Evolutionary conservation across 2,329 filamentous ascomycete species (phyloP).

Genomic region (Cladosporium halotolerans): DNA sequence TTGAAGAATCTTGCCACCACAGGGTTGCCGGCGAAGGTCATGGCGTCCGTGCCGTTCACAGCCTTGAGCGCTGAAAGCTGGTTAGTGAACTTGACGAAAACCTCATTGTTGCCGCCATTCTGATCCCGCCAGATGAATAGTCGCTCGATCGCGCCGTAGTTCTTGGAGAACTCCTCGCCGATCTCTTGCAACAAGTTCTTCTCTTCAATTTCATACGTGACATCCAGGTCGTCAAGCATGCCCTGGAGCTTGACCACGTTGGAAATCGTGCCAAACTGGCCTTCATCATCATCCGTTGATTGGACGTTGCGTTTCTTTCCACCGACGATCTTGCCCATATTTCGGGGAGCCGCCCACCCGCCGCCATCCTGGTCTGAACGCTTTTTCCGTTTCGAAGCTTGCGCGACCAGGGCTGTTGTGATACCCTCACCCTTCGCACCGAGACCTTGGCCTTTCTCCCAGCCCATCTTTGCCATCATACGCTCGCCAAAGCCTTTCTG

Average conservation of each 20-base stretch:
- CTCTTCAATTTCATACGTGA: conserved; percentile 68
- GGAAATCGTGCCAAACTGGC: conserved; percentile 53
- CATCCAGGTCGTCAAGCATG: conserved; percentile 81
- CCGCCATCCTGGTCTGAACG: conserved; percentile 71
- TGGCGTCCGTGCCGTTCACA: conserved; percentile 81
- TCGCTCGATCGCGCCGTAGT: conserved; percentile 43
- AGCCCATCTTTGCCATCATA: conserved; percentile 89
- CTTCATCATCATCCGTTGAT: conserved; percentile 30
- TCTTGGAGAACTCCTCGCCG: conserved; percentile 83
- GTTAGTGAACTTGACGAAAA: conserved; percentile 91
- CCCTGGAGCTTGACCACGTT: conserved; percentile 74
- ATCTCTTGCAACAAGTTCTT: conserved; percentile 81
- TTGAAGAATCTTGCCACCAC: conserved; percentile 82
- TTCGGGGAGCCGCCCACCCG: conserved; percentile 63
- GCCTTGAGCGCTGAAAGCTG: conserved; percentile 81
- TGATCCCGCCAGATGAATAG: conserved; percentile 53
- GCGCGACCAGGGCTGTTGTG: conserved; percentile 71
- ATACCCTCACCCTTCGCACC: conserved; percentile 80
- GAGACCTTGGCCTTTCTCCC: conserved; percentile 80
- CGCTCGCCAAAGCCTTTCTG: conserved; percentile 81
- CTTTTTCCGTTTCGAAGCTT: conserved; percentile 81
- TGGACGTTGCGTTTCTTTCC: conserved; percentile 52
- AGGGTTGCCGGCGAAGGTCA: conserved; percentile 79
- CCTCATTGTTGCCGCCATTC: conserved; percentile 40
- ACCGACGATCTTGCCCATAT: conserved; percentile 73